These are phyloP conservation scores for Sarocladium strictum DNA, from an alignment of 2,329 filamentous ascomycete genomes.

Conservation along the genomic window DNA sequence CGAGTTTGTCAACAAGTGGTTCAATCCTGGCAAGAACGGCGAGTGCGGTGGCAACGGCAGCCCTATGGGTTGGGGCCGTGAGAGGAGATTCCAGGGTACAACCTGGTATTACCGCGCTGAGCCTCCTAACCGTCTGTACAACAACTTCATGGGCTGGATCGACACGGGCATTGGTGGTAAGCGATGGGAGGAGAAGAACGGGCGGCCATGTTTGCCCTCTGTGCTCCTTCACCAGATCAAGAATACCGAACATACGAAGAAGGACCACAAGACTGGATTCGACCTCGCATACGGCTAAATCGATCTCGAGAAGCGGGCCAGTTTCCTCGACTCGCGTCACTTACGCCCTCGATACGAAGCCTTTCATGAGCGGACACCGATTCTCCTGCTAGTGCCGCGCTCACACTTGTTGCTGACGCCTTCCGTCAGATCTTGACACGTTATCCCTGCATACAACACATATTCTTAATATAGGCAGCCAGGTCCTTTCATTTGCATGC, in stretches of 20 bases:
- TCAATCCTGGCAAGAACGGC: conserved; percentile 52
- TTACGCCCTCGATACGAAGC: not conserved
- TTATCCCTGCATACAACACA: not conserved
- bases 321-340: not conserved
- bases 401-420: not conserved
- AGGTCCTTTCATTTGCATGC: not conserved
- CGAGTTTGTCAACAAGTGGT: conserved; percentile 48
- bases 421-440: not conserved
- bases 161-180: conserved; percentile 48
- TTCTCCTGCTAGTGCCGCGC: not conserved
- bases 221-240: conserved; percentile 57
- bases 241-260: conserved; percentile 45
- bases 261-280: conserved; percentile 33
- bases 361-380: not conserved
- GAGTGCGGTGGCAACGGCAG: conserved; percentile 48
- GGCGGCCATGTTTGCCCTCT: conserved; percentile 51
- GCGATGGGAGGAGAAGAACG: conserved; percentile 50
- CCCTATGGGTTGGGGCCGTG: conserved; percentile 54
- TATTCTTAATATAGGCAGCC: conserved; percentile 4
- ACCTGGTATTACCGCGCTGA: conserved; percentile 58
- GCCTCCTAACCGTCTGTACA: conserved; percentile 52
- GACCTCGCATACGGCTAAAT: conserved; percentile 31
- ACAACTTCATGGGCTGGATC: conserved; percentile 58
- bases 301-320: not conserved
- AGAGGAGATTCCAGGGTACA: conserved; percentile 49